phyloP scores from a whole-genome alignment of 108 stramenopile species.

The Asterionellopsis glacialis region DNA sequence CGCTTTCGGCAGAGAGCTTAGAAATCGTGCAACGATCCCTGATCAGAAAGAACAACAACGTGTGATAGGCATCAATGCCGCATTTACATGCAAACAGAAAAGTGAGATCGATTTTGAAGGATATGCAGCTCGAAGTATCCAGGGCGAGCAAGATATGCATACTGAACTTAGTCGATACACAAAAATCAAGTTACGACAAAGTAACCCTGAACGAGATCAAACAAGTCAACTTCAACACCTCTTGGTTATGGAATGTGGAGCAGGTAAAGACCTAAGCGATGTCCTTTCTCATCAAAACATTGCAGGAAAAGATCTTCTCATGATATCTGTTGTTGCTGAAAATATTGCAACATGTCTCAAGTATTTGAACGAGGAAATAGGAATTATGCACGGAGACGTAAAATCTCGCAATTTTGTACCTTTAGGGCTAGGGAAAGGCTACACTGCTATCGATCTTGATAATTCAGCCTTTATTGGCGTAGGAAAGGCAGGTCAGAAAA shows the following conservation, averaged over 20 bases:
- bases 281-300: constrained; percentile 17
- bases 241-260: constrained; percentile 20
- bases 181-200: background rate
- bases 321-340: constrained; percentile 6
- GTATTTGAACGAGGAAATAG: constrained; percentile 16
- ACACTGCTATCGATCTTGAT: constrained; percentile 17
- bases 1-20: constrained; percentile 9
- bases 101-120: constrained; percentile 1
- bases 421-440: constrained; percentile 2
- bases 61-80: constrained; percentile 10
- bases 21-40: background rate
- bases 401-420: constrained; percentile 17
- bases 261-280: constrained; percentile 11
- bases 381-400: constrained; percentile 17
- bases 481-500: constrained; percentile 9
- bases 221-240: constrained; percentile 9
- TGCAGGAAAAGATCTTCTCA: constrained; percentile 15
- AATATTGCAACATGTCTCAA: constrained; percentile 14
- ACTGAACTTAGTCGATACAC: constrained; percentile 7
- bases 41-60: background rate
- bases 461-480: constrained; percentile 9
- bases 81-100: background rate
- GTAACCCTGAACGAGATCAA: background rate
- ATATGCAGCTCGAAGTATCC: background rate
- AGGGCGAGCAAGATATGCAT: background rate